phyloP scores from a whole-genome alignment of 306 rosid genomes.

The Prunus persica region Prunus_persica_NCBIv2 NC_034014.1:3332501-3333000 shows the following conservation, averaged over 20 bases:
- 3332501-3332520: slow-evolving; percentile 47
- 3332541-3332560: slow-evolving; percentile 52
- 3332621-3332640: slow-evolving; percentile 83
- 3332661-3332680: slow-evolving; percentile 82
- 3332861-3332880: background rate
- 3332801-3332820: slow-evolving; percentile 83
- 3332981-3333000: background rate
- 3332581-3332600: slow-evolving; percentile 56
- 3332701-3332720: slow-evolving; percentile 94
- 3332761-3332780: slow-evolving; percentile 76
- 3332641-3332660: slow-evolving; percentile 60
- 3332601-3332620: slow-evolving; percentile 59
- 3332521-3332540: slow-evolving; percentile 70
- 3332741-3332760: slow-evolving; percentile 61
- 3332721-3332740: slow-evolving; percentile 80
- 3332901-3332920: background rate
- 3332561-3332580: slow-evolving; percentile 73
- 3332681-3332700: slow-evolving; percentile 91
- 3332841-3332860: background rate
- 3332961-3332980: background rate
- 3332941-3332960: background rate
- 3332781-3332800: slow-evolving; percentile 89
- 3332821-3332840: background rate
- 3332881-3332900: background rate
- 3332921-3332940: background rate